Conservation (phyloP, 768 basidiomycete genomes). For the Terana coerulea region DNA sequence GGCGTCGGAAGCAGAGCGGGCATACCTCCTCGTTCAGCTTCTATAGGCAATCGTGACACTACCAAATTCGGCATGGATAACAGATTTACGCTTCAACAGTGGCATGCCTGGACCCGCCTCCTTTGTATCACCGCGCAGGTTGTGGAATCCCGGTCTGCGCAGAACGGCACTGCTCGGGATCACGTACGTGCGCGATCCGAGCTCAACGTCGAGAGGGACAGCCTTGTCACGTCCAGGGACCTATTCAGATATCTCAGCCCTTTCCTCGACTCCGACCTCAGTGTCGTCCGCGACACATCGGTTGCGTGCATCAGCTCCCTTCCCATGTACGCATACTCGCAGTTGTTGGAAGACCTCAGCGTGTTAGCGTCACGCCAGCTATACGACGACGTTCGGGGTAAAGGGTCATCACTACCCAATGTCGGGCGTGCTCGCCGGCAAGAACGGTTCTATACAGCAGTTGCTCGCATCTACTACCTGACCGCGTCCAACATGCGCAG, state of each 20-base stretch:
- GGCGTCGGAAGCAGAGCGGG: slow-evolving; percentile 39
- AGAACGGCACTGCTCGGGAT: slow-evolving; percentile 52
- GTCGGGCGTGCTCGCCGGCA: slow-evolving; percentile 64
- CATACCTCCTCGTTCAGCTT: slow-evolving; percentile 42
- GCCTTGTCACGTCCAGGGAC: slow-evolving; percentile 76
- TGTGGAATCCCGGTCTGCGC: slow-evolving; percentile 47
- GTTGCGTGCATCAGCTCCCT: slow-evolving; percentile 89
- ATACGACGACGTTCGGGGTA: slow-evolving; percentile 68
- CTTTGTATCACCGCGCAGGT: slow-evolving; percentile 79
- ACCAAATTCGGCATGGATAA: slow-evolving; percentile 53
- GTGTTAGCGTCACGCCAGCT: slow-evolving; percentile 78
- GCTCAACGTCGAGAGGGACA: slow-evolving; percentile 73
- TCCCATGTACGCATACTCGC: slow-evolving; percentile 70
- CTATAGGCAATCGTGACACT: slow-evolving; percentile 47
- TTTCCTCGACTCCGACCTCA: slow-evolving; percentile 83
- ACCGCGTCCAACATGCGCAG: slow-evolving; percentile 76
- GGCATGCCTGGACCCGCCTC: slow-evolving; percentile 80
- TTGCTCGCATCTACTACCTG: slow-evolving; percentile 85
- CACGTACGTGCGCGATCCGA: slow-evolving; percentile 71
- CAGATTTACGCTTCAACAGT: slow-evolving; percentile 62
- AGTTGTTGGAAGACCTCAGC: slow-evolving; percentile 80
- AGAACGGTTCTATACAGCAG: slow-evolving; percentile 78
- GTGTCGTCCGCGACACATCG: slow-evolving; percentile 78
- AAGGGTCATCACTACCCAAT: slow-evolving; percentile 37
- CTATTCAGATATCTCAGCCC: slow-evolving; percentile 84